Base-by-base conservation (phyloP, 73 alveolate genomes). In the Halteria grandinella region DNA sequence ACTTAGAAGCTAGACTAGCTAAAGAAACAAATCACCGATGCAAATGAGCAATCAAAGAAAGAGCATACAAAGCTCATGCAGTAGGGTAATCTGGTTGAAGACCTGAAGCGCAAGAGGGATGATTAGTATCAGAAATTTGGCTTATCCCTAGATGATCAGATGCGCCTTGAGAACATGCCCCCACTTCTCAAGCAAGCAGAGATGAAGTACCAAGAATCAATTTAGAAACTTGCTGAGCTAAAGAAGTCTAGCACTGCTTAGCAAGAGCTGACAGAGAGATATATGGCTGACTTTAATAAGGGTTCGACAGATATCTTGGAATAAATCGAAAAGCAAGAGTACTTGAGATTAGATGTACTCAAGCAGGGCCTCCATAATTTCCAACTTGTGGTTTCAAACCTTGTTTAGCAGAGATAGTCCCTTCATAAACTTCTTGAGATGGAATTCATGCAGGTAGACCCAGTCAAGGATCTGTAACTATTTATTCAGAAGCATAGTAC, bases 301-400 rank as follows among this genome's bases (percentile, higher is more conserved):
- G 73, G 77, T 18, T 51, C 69, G 31, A 51, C 21, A 11, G 89
- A 62, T 6, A 66, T 79, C 20, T 33, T 79, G n/a, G 89, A 79
- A 43, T 29, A 59, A 17, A 79, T 79, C 4, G 83, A 79, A 25
- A 29, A 50, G 29, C 36, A 36, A 31, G 89, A 79, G 45, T 58
- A 23, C 32, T 28, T 49, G 21, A 36, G 89, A 66, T 28, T 79
- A 1, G 82, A 57, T 15, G 77, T 51, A 12, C 49, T 79, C 23
- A 79, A 79, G 66, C 37, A 63, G n/a, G 18, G 52, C 17, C 43
- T 79, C 20, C 29, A 29, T 0, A 41, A 43, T 21, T 28, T 79
- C n/a, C 47, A 54, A 23, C 78, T 28, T 0, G 18, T 14, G 11
- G 12, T 54, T 0, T 60, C 34, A 8, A 34, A 50, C 5, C 52